Evolutionary conservation across 108 stramenopile genomes (phyloP), one percentile per base, ranked within the genome.

Genomic region (Phaeodactylum tricornutum): DNA sequence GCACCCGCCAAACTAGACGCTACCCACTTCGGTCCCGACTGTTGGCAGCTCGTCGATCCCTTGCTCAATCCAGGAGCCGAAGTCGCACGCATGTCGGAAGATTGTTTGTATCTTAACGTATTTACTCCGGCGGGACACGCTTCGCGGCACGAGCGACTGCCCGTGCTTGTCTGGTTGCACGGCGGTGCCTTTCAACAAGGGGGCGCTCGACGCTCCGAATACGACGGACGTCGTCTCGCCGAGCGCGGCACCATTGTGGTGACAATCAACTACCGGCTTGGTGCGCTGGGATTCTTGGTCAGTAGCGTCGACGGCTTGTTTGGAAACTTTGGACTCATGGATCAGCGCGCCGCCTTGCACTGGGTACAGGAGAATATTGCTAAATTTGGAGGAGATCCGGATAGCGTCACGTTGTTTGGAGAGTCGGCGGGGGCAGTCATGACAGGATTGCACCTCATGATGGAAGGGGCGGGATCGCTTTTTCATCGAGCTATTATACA

Each of bases 311-410:
- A 73, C 25, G 71, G 67, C 1, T 23, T 75, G 25, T 55, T 47
- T 20, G 84, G 84, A n/a, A 81, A 75, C 44, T 77, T 69, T 58
- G 79, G 77, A 25, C 48, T 74, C 38, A 68, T 65, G 61, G 84
- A 79, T 55, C 87, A 93, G 61, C 52, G 76, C 15, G 71, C 78
- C 8, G 93, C 79, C 19, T 35, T 94, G 43, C 72, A 81, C 53
- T 94, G 79, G 74, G 69, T 89, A 34, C 60, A 81, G 44, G 61
- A 67, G 7, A 80, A 87, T 48, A 86, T 91, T 54, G 51, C 47
- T 12, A 38, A 64, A 12, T 94, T 94, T 66, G 88, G 93, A n/a
- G 93, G 93, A 23, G 78, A 94, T 68, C 72, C 84, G 6, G 42
- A 69, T 33, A 58, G 58, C 43, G 79, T 94, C 29, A 87, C 85